phyloP scores from a whole-genome alignment of 2,329 filamentous ascomycete genomes.

The Sphaceloma murrayae region DNA sequence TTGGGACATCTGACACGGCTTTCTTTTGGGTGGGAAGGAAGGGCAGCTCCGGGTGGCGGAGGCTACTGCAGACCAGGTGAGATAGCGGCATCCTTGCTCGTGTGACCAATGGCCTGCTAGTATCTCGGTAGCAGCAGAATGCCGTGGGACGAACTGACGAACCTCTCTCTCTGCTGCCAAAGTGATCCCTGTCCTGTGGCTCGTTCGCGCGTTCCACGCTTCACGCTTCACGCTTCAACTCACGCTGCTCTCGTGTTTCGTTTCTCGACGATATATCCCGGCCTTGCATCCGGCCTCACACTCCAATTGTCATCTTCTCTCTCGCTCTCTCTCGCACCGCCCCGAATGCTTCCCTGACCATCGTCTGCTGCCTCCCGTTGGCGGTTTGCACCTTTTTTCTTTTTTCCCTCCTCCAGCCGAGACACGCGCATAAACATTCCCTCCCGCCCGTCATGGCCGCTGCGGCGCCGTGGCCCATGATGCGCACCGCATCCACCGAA shows the following conservation, averaged over 20 bases:
- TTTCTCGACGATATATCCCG: neutral
- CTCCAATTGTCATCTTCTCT: neutral
- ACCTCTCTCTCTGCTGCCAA: too few species aligned
- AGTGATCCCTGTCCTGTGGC: too few species aligned
- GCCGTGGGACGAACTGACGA: too few species aligned
- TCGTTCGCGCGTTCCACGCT: slow-evolving; percentile 4
- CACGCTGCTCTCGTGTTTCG: slow-evolving; percentile 14
- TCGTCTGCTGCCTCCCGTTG: too few species aligned
- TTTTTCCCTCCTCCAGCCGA: too few species aligned
- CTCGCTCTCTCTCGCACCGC: neutral
- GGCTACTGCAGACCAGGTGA: neutral
- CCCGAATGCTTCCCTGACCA: slow-evolving; percentile 3
- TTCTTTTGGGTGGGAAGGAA: too few species aligned
- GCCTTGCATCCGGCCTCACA: slow-evolving; percentile 5
- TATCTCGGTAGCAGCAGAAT: too few species aligned
- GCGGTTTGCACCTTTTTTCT: too few species aligned
- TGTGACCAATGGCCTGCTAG: neutral
- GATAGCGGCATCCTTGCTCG: neutral
- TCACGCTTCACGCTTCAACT: neutral
- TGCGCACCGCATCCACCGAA: slow-evolving; percentile 20
- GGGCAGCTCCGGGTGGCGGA: too few species aligned
- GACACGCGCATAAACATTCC: too few species aligned
- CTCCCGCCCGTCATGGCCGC: too few species aligned
- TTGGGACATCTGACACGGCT: too few species aligned
- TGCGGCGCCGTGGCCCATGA: slow-evolving; percentile 12